Base-by-base conservation (phyloP, 495 filamentous ascomycete genomes). In the Penicillium flavigenum region DNA sequence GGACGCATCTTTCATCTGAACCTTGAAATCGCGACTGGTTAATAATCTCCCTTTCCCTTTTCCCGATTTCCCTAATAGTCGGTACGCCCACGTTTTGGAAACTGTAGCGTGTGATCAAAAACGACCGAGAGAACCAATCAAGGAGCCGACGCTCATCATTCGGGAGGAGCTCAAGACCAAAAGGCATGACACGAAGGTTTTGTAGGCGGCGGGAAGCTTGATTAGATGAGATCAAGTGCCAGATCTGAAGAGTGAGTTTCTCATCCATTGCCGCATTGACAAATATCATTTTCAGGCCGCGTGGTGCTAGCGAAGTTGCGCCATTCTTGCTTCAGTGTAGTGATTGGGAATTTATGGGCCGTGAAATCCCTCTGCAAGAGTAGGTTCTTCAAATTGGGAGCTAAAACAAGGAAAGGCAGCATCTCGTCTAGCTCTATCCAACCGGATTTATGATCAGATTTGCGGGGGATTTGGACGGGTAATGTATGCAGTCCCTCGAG, bases 241-340 rank as follows among this genome's bases (percentile, higher is more conserved):
- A 62, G 17, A 58, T 54, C 12, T 32, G 44, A 17, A 47, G 22
- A 42, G 55, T 51, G 3, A 62, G 55, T 5, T 26, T 46, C 44
- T 58, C 20, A 31, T 62, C 55, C 12, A 8, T 62, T 1, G 55
- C 45, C 4, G 55, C 50, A 51, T 58, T 62, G 0, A 55, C 24
- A 16, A 54, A 49, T 5, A 19, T 38, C n/a, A n/a, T n/a, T n/a
- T n/a, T n/a, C n/a, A n/a, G n/a, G n/a, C n/a, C n/a, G n/a, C n/a
- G n/a, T n/a, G n/a, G n/a, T n/a, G n/a, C n/a, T n/a, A n/a, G n/a
- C n/a, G n/a, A n/a, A n/a, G 17, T 9, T 46, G 19, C 36, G 34
- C 46, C 47, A 57, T 57, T 32, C n/a, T 42, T 34, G 11, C 19
- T 20, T 48, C 10, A 42, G 34, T 8, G 2, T 7, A 27, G 54